Evolutionary conservation across 1,139 yeast species (phyloP).

Genomic region (Yamadazyma songkhlaensis): DNA sequence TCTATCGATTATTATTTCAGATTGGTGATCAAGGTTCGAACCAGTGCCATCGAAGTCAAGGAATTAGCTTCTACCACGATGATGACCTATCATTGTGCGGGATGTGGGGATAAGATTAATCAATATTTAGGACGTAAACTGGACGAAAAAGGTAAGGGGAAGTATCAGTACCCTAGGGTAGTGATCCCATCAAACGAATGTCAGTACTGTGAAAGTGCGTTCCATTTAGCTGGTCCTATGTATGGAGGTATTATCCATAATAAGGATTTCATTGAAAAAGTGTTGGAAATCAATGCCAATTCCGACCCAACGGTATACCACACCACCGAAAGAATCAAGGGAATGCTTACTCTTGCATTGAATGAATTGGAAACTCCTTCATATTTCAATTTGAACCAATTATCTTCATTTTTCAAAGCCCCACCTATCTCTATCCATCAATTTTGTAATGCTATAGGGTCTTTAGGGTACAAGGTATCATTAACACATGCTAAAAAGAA

Average conservation of each 20-base stretch:
- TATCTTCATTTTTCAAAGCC: slow-evolving; percentile 73
- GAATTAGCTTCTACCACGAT: slow-evolving; percentile 69
- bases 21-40: slow-evolving; percentile 70
- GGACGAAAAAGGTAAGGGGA: slow-evolving; percentile 22
- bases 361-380: slow-evolving; percentile 73
- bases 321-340: slow-evolving; percentile 80
- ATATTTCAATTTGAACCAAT: slow-evolving; percentile 75
- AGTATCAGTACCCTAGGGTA: slow-evolving; percentile 36
- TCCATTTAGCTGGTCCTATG: slow-evolving; percentile 94
- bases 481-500: slow-evolving; percentile 87
- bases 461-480: slow-evolving; percentile 76
- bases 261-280: slow-evolving; percentile 57
- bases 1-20: slow-evolving; percentile 93
- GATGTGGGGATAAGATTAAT: slow-evolving; percentile 70
- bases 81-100: slow-evolving; percentile 80
- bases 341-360: slow-evolving; percentile 84
- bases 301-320: slow-evolving; percentile 58
- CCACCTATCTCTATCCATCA: slow-evolving; percentile 79
- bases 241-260: slow-evolving; percentile 83
- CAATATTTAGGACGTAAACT: slow-evolving; percentile 73
- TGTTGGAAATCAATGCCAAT: slow-evolving; percentile 53
- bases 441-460: slow-evolving; percentile 79
- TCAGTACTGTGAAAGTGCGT: slow-evolving; percentile 62
- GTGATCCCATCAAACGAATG: slow-evolving; percentile 53
- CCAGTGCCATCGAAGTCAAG: slow-evolving; percentile 80